Conservation (phyloP, 495 filamentous ascomycete genomes). For the Xylaria sp. region DNA sequence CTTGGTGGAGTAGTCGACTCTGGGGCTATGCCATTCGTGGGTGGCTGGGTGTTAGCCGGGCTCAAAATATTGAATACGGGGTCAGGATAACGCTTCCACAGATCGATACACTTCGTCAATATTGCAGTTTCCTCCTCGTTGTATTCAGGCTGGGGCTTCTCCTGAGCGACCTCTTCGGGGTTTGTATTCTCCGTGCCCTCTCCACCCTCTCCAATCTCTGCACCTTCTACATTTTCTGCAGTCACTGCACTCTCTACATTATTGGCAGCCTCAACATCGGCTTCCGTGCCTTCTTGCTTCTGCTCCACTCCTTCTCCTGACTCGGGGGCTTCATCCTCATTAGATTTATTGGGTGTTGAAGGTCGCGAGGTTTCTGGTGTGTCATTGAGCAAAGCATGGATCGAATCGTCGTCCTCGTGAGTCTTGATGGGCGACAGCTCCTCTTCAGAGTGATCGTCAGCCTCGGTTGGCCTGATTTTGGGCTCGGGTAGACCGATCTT, state of each 20-base stretch:
- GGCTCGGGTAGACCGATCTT: conserved; percentile 48
- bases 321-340: conserved; percentile 29
- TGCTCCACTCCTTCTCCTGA: conserved; percentile 26
- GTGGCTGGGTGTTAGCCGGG: conserved; percentile 78
- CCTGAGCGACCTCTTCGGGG: conserved; percentile 12
- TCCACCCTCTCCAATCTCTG: conserved; percentile 3
- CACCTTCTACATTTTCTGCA: conserved; percentile 15
- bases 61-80: conserved; percentile 74
- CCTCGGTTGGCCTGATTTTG: conserved; percentile 31
- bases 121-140: conserved; percentile 63
- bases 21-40: conserved; percentile 65
- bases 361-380: conserved; percentile 49
- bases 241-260: background rate
- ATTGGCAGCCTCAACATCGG: background rate
- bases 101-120: conserved; percentile 71
- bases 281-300: conserved; percentile 20
- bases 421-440: conserved; percentile 40
- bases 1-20: conserved; percentile 50
- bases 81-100: conserved; percentile 82
- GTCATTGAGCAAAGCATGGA: conserved; percentile 52
- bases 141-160: conserved; percentile 50
- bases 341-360: conserved; percentile 36
- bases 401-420: conserved; percentile 41
- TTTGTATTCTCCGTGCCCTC: conserved; percentile 18
- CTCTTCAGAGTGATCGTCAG: conserved; percentile 49